phyloP scores from a whole-genome alignment of 306 rosid genomes.

The Cucurbita moschata region DNA sequence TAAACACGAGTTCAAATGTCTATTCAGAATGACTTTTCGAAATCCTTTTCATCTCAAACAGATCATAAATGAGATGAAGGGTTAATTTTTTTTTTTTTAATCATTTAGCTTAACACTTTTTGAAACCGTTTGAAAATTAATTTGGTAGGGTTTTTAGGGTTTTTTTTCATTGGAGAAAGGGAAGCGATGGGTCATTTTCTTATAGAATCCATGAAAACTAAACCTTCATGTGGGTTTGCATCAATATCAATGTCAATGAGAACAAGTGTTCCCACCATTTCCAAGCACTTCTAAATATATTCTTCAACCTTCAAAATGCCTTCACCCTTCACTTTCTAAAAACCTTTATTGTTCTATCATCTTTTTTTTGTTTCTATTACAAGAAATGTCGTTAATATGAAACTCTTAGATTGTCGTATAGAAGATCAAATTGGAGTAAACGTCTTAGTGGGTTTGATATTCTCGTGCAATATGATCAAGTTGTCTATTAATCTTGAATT shows the following conservation, averaged over 20 bases:
- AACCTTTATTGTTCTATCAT: background rate
- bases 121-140: too few relatives aligned
- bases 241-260: slow-evolving; percentile 2
- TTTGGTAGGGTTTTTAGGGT: background rate
- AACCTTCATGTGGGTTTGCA: background rate
- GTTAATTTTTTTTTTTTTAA: background rate
- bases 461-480: too few relatives aligned
- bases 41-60: too few relatives aligned
- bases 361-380: too few relatives aligned
- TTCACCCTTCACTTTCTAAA: background rate
- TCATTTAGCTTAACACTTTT: background rate
- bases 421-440: too few relatives aligned
- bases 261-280: slow-evolving; percentile 6
- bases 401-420: too few relatives aligned
- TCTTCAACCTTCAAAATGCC: slow-evolving; percentile 1
- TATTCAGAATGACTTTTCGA: background rate
- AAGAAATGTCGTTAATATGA: too few relatives aligned
- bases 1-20: too few relatives aligned
- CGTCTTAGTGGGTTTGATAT: background rate
- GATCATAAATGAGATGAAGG: background rate
- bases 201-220: background rate
- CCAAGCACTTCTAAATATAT: background rate
- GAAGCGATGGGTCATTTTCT: background rate
- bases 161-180: background rate
- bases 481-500: too few relatives aligned